Evolutionary conservation across 2,329 filamentous ascomycete species (phyloP).

Genomic region (Bisporella sp.): DNA sequence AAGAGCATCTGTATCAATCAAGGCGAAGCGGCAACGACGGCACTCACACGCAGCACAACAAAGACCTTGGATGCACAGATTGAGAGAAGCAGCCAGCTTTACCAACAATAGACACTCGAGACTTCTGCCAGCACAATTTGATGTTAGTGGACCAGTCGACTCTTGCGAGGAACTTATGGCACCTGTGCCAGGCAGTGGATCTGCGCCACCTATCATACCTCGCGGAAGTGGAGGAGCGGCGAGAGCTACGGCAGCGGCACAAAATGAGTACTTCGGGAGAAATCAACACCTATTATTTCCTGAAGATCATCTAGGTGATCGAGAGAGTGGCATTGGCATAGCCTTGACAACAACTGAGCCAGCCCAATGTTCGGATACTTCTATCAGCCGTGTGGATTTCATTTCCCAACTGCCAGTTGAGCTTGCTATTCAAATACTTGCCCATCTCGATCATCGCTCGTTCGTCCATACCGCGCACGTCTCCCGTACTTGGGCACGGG

Average conservation of each 20-base stretch:
- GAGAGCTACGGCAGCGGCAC: conserved; percentile 49
- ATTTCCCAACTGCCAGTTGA: conserved; percentile 48
- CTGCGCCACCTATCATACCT: conserved; percentile 54
- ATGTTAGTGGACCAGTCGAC: conserved; percentile 12
- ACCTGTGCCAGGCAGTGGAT: conserved; percentile 30
- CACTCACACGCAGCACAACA: conserved; percentile 22
- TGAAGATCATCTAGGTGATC: conserved; percentile 37
- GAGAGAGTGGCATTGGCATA: conserved; percentile 60
- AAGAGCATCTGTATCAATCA: conserved; percentile 25
- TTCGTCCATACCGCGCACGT: conserved; percentile 44
- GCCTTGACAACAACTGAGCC: conserved; percentile 31
- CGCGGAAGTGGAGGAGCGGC: conserved; percentile 53
- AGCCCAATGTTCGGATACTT: conserved; percentile 18
- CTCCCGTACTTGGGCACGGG: conserved; percentile 41
- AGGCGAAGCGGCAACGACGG: conserved; percentile 17
- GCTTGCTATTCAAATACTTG: conserved; percentile 51
- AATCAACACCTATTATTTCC: conserved; percentile 35
- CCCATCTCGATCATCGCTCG: conserved; percentile 46
- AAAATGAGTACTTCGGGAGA: conserved; percentile 42
- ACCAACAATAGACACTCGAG: conserved; percentile 18
- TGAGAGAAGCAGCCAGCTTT: conserved; percentile 27
- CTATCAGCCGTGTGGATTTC: conserved; percentile 51
- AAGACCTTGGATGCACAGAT: conserved; percentile 19
- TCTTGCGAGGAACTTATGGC: conserved; percentile 14
- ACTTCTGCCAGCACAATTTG: conserved; percentile 10